Evolutionary conservation across 768 basidiomycete species (phyloP).

Genomic region (Suillus decipiens): DNA sequence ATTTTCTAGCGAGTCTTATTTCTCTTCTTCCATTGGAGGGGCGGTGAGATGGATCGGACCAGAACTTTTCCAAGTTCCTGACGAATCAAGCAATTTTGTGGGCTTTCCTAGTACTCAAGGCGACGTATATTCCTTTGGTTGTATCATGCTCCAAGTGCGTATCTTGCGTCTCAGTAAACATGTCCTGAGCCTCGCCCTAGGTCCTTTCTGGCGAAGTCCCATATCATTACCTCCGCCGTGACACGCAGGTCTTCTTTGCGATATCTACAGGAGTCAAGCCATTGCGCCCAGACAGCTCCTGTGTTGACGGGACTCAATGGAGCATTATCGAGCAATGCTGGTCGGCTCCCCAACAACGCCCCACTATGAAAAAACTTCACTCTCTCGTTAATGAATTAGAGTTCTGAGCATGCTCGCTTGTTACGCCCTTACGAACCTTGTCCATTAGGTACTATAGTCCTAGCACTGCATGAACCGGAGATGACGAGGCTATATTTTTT

Average conservation of each 20-base stretch:
- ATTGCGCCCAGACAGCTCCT: constrained; percentile 1
- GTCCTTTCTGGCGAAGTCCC: constrained; percentile 20
- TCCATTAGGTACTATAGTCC: neutral
- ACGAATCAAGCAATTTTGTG: neutral
- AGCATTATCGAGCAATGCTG: constrained; percentile 16
- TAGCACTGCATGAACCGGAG: neutral
- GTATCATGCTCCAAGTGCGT: constrained; percentile 25
- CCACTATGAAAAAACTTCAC: neutral
- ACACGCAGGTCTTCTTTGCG: constrained; percentile 21
- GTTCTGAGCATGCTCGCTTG: neutral
- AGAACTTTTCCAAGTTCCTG: constrained; percentile 7
- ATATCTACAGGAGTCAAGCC: constrained; percentile 16
- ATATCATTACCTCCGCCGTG: constrained; percentile 23
- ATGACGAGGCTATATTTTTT: neutral
- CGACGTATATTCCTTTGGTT: constrained; percentile 24
- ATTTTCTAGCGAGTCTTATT: constrained; percentile 14
- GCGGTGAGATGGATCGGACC: constrained; percentile 15
- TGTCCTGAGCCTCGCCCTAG: constrained; percentile 6
- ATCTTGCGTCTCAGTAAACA: constrained; percentile 23
- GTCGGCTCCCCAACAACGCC: constrained; percentile 18
- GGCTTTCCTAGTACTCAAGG: neutral
- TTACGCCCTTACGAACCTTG: neutral
- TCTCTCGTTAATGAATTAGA: neutral
- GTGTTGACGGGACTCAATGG: constrained; percentile 10
- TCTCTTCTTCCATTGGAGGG: constrained; percentile 6